Evolutionary conservation across 345 rosid species (phyloP).

Genomic region (Isatis tinctoria): DNA sequence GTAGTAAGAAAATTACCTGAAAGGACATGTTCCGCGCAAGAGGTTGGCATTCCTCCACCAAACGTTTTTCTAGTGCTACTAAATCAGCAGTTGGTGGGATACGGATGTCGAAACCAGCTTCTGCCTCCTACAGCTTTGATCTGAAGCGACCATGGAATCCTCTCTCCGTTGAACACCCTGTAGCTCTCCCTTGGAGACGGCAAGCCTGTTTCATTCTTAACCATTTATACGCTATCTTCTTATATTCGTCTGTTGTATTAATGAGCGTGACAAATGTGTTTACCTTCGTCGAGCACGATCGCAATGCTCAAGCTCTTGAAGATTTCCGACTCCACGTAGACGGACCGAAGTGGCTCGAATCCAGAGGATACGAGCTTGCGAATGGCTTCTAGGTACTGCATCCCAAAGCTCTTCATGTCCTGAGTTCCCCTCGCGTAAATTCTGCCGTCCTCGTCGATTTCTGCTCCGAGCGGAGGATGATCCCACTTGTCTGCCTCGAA

Average conservation of each 20-base stretch:
- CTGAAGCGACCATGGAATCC: conserved; percentile 67
- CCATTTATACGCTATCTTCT: neutral
- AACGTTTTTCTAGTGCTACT: conserved; percentile 61
- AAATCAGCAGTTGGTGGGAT: conserved; percentile 27
- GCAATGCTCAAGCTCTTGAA: conserved; percentile 62
- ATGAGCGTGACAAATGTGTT: neutral
- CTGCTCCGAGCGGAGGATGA: conserved; percentile 60
- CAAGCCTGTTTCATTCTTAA: conserved; percentile 41
- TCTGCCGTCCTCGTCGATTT: conserved; percentile 53
- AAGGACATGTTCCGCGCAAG: conserved; percentile 71
- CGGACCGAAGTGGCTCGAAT: conserved; percentile 52
- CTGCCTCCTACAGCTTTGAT: conserved; percentile 62
- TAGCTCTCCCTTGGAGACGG: conserved; percentile 62
- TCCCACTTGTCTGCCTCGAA: conserved; percentile 63
- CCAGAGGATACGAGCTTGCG: conserved; percentile 51
- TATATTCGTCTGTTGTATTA: neutral
- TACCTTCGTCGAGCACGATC: conserved; percentile 55
- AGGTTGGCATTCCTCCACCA: conserved; percentile 92
- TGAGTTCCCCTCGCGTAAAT: conserved; percentile 84
- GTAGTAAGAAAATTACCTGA: conserved; percentile 40
- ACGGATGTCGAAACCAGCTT: conserved; percentile 30
- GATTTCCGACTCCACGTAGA: conserved; percentile 49
- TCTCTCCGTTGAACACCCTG: conserved; percentile 66
- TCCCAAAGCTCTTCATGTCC: conserved; percentile 93
- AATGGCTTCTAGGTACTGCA: conserved; percentile 81